These are phyloP conservation scores for Claviceps sp. DNA, from an alignment of 2,329 filamentous ascomycete genomes.

Conservation along the genomic window DNA sequence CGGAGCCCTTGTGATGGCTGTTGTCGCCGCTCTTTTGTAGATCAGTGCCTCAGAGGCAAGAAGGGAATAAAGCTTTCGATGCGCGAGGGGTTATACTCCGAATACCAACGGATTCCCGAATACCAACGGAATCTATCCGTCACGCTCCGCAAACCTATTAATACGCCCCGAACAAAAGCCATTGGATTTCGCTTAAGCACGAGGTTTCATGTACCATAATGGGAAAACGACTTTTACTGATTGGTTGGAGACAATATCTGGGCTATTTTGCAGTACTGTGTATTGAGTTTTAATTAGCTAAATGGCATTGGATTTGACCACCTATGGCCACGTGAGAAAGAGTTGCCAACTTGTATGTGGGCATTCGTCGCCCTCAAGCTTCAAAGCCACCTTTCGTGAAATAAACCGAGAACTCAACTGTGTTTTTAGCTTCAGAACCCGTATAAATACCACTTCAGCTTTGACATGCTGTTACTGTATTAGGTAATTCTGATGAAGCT, in stretches of 20 bases:
- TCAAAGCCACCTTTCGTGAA: too few relatives aligned
- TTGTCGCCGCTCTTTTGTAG: constrained; percentile 7
- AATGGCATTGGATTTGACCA: not conserved
- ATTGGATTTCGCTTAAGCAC: not conserved
- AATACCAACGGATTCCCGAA: too few relatives aligned
- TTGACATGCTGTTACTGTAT: too few relatives aligned
- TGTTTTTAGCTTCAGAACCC: too few relatives aligned
- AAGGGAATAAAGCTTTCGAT: not conserved
- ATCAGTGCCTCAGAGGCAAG: not conserved
- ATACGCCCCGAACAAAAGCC: not conserved
- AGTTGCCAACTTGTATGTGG: too few relatives aligned
- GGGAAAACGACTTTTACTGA: not conserved
- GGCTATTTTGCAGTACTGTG: not conserved
- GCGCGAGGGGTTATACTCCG: not conserved
- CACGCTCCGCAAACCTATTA: not conserved
- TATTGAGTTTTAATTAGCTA: constrained; percentile 1
- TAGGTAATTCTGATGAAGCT: too few relatives aligned
- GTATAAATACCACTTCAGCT: too few relatives aligned
- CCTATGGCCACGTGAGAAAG: constrained; percentile 1
- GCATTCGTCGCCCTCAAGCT: too few relatives aligned
- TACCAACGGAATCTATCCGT: not conserved
- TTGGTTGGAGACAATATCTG: not conserved
- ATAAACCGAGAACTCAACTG: too few relatives aligned
- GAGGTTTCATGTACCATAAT: constrained; percentile 1
- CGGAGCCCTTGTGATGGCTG: constrained; percentile 8